Evolutionary conservation across 805 yeast species (phyloP).

Genomic region (Wickerhamomyces queroliae): DNA sequence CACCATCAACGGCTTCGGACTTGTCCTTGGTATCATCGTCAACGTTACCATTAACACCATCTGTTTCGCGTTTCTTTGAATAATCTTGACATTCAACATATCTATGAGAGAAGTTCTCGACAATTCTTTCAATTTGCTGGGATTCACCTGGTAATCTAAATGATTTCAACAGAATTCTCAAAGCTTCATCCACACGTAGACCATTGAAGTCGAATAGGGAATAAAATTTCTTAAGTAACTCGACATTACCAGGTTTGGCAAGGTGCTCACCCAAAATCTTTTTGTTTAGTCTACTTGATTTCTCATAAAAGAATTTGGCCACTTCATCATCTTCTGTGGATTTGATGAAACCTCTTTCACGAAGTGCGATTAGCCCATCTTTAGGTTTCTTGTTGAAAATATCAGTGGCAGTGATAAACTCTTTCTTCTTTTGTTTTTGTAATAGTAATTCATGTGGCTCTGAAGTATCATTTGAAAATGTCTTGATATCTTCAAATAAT

Average conservation of each 20-base stretch:
- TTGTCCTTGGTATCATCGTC: not conserved
- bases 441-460: constrained; percentile 14
- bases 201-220: constrained; percentile 67
- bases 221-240: constrained; percentile 59
- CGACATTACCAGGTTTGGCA: constrained; percentile 66
- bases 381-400: constrained; percentile 75
- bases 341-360: constrained; percentile 59
- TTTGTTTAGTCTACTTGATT: constrained; percentile 81
- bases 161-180: constrained; percentile 71
- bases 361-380: constrained; percentile 61
- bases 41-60: constrained; percentile 10
- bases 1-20: constrained; percentile 3
- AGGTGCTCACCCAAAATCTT: constrained; percentile 81
- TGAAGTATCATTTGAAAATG: constrained; percentile 12
- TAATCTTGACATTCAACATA: constrained; percentile 62
- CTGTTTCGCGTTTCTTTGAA: constrained; percentile 6
- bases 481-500: constrained; percentile 40
- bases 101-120: constrained; percentile 79
- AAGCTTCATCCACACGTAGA: constrained; percentile 87
- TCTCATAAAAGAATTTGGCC: constrained; percentile 70
- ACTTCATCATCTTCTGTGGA: constrained; percentile 51
- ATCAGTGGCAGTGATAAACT: constrained; percentile 71
- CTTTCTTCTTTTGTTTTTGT: constrained; percentile 50
- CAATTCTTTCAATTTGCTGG: constrained; percentile 89
- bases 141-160: constrained; percentile 97